Base-by-base conservation (phyloP, 768 basidiomycete genomes). In the Pisolithus orientalis region DNA sequence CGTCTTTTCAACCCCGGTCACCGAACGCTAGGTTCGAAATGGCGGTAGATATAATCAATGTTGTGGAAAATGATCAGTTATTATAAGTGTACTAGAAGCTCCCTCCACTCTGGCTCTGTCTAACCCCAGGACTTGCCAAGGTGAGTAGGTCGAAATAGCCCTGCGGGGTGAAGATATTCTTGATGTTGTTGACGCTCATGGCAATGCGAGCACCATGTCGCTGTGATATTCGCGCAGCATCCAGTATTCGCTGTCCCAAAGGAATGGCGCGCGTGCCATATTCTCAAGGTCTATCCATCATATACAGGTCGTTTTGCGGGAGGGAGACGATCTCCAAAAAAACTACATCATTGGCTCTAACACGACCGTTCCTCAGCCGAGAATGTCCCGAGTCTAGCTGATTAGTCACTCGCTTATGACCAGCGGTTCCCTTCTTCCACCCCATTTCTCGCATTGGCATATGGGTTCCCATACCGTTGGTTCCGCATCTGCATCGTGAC, bases 131-230 rank as follows among this genome's bases (percentile, higher is more conserved):
- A 34, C 79, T 72, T 47, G 80, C 78, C 49, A 85, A 65, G 5
- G 74, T 71, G n/a, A 86, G 66, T 8, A 83, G 82, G 68, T 84
- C 83, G 42, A 80, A 61, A 27, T 75, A 76, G 48, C 84, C 84
- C 67, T 85, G 84, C 39, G 84, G 85, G 34, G 80, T 85, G 63
- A 84, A 86, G 29, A 80, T 78, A 57, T 85, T 86, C 56, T 77
- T 78, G 58, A 84, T 75, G 59, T 84, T 84, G 65, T 84, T 83
- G 37, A 84, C 78, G 51, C 77, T 72, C 74, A 83, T 74, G 49
- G 80, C 80, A 49, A 80, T 67, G 43, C 72, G 68, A 29, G 83
- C 53, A 10, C 75, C 72, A 60, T 76, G 72, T 47, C 74, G 68
- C 54, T 64, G 65, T 53, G 66, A 68, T 44, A 81, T 67, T 51